Evolutionary conservation across 768 basidiomycete species (phyloP), one percentile per base, ranked within the genome.

Genomic region (Macrolepiota dolichaula): DNA sequence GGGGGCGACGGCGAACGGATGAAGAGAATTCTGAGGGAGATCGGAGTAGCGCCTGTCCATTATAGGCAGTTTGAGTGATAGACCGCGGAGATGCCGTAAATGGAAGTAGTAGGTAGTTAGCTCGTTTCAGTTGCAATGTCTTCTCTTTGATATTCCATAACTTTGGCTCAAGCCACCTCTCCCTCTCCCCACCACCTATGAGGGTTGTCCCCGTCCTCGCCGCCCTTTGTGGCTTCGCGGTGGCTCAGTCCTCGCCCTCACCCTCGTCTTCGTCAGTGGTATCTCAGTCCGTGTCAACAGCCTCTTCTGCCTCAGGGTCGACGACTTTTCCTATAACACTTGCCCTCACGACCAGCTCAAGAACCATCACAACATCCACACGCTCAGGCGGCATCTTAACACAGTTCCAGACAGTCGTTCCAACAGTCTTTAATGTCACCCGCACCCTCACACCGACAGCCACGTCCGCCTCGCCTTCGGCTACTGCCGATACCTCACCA

Each of bases 351-450:
- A 85, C 83, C 1, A 65, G 65, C 51, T 67, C 67, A 15, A 76
- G 76, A 61, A 82, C 83, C 42, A 73, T 79, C 67, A 81, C 82
- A 4, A 61, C 83, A 55, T 80, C 85, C 35, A 76, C 85, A 36
- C 74, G 81, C 57, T 74, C 75, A 47, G 78, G 82, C 4, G 84
- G 81, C 19, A 78, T 72, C 59, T 74, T 76, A 62, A 75, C 82
- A 38, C 72, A 82, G 35, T 60, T 87, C 57, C 77, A 83, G 56
- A 82, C 84, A 29, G 77, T 82, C 35, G 65, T 90, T 52, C 83
- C 88, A n/a, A 83, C 81, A 46, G 71, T 81, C 57, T 79, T 83
- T 70, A 87, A 88, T 74, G 84, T 85, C 62, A 89, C 86, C 55
- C 72, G 79, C 57, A 85, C 85, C 6, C 65, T 82, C 59, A 77